Evolutionary conservation across 257 asterid genomes (phyloP), one percentile per base, ranked within the genome.

Genomic region (Solanum lycopersicoides): DNA sequence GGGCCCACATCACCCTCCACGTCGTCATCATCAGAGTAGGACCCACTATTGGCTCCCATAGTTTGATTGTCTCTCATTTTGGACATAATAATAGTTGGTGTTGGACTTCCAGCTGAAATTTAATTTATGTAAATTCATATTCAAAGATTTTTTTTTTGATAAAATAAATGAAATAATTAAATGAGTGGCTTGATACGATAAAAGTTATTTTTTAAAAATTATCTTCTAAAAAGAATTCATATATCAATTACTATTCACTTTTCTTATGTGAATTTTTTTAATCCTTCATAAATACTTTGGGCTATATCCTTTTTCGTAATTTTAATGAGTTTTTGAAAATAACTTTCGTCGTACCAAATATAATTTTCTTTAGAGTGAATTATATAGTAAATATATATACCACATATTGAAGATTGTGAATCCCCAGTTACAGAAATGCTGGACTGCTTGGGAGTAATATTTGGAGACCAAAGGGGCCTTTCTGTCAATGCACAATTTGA

Each of bases 21-120:
- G 56, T 94, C 98, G 75, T 96, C 97, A 32, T 94, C 97, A 44
- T 96, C 98, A 1, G 97, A 93, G 0, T 98, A 95, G 30, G 97
- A 94, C n/a, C 94, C 98, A 86, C 98, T 95, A 82, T 94, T 93
- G 7, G 92, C 96, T 83, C 94, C 90, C 21, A 83, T 87, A 30
- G 91, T 88, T 87, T 88, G 93, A 83, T 90, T 89, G 20, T 90
- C 91, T 18, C 89, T 68, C 7, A 88, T 89, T 88, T 89, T 93
- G 1, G 97, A 90, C 75, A 91, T 92, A 20, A 91, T 92, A 25
- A 88, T 89, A 5, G 89, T 93, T 23, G 95, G 94, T 16, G 92
- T 87, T 66, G 98, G 98, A 90, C 95, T 94, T 42, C 92, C 95
- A 76, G 90, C 98, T 95, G 91, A 59, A 72, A n/a, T 13, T 34